These are phyloP conservation scores for Trichosporon faecale DNA, from an alignment of 1,284 basidiomycete genomes.

Conservation along the genomic window DNA sequence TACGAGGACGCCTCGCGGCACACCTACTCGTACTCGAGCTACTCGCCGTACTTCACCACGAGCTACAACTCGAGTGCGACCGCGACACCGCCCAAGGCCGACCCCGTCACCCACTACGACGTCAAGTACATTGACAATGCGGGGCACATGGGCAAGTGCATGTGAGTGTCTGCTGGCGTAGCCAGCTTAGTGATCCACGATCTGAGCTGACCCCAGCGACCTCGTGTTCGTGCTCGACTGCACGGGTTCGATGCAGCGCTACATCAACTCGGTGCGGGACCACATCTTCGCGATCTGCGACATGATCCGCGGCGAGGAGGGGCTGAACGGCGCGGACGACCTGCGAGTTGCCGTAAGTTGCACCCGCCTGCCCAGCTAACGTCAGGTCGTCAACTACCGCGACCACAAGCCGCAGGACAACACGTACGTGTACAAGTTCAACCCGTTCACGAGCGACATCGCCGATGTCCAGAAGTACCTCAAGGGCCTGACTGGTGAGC, in stretches of 20 bases:
- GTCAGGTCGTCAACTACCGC: conserved; percentile 70
- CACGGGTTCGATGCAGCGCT: conserved; percentile 63
- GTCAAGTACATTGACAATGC: conserved; percentile 36
- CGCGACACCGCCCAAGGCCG: conserved; percentile 33
- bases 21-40: conserved; percentile 29
- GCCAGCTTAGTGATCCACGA: not conserved
- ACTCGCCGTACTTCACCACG: conserved; percentile 29
- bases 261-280: conserved; percentile 72
- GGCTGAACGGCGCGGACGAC: conserved; percentile 78
- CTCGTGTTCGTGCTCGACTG: conserved; percentile 86
- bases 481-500: conserved; percentile 54
- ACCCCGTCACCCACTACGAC: conserved; percentile 37
- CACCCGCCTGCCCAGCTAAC: not conserved
- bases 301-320: conserved; percentile 91
- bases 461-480: conserved; percentile 80
- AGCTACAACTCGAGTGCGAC: conserved; percentile 4
- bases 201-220: conserved; percentile 59
- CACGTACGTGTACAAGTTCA: conserved; percentile 86
- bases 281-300: conserved; percentile 97
- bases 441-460: conserved; percentile 91
- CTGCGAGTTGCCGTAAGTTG: conserved; percentile 74
- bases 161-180: conserved; percentile 31
- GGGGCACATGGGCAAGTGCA: conserved; percentile 41
- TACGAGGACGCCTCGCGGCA: conserved; percentile 31
- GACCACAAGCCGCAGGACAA: conserved; percentile 96